Evolutionary conservation across 192 early-diverging fungal species (phyloP).

Genomic region (Coemansia sp.): DNA sequence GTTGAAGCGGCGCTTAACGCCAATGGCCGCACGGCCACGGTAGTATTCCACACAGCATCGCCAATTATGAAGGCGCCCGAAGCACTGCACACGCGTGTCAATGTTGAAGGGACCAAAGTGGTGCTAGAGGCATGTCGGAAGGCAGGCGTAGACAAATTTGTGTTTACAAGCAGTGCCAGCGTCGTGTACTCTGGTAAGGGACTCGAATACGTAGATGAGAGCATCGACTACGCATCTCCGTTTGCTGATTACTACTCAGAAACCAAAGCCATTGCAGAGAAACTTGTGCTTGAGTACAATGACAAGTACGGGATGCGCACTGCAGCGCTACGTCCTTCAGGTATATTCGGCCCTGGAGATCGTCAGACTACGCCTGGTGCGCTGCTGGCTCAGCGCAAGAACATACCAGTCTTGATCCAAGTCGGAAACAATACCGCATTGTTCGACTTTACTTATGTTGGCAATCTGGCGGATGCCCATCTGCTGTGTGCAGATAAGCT

Average conservation of each 20-base stretch:
- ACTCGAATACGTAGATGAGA: slow-evolving; percentile 81
- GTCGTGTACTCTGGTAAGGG: slow-evolving; percentile 79
- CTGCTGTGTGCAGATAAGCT: slow-evolving; percentile 80
- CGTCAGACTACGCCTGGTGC: slow-evolving; percentile 67
- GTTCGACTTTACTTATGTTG: slow-evolving; percentile 93
- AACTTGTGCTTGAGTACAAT: slow-evolving; percentile 74
- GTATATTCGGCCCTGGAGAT: slow-evolving; percentile 90
- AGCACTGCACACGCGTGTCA: slow-evolving; percentile 74
- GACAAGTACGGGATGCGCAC: slow-evolving; percentile 63
- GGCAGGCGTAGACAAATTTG: slow-evolving; percentile 64
- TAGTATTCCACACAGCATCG: slow-evolving; percentile 89
- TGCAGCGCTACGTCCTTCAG: slow-evolving; percentile 79
- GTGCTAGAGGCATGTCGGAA: slow-evolving; percentile 74
- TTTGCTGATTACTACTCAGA: slow-evolving; percentile 91
- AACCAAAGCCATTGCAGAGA: slow-evolving; percentile 79
- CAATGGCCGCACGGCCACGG: slow-evolving; percentile 54
- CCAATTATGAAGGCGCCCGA: slow-evolving; percentile 72
- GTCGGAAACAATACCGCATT: slow-evolving; percentile 81
- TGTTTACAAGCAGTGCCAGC: slow-evolving; percentile 86
- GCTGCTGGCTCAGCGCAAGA: slow-evolving; percentile 63
- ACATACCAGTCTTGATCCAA: slow-evolving; percentile 64
- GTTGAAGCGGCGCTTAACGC: slow-evolving; percentile 59
- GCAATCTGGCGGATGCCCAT: slow-evolving; percentile 91
- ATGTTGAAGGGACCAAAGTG: slow-evolving; percentile 84
- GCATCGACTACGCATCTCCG: slow-evolving; percentile 66